Conservation (phyloP, 805 yeast species). For the Ogataea ganodermae region DNA sequence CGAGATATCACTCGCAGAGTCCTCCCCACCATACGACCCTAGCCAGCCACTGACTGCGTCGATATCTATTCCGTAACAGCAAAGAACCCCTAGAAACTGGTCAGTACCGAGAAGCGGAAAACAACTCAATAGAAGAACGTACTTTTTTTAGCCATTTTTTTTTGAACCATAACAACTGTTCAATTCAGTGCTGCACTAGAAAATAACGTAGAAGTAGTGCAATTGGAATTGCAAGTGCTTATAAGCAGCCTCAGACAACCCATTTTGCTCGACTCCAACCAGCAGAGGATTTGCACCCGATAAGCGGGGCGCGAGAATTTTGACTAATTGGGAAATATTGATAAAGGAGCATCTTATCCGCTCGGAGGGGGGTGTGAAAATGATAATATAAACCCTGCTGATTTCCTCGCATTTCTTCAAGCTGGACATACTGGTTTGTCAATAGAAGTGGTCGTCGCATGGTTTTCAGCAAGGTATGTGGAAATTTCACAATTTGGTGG, state of each 20-base stretch:
- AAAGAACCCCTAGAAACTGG: constrained; percentile 31
- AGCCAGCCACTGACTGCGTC: constrained; percentile 43
- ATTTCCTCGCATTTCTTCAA: neutral
- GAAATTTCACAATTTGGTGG: neutral
- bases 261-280: too few species aligned
- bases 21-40: constrained; percentile 41
- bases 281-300: neutral
- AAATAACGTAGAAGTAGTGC: too few species aligned
- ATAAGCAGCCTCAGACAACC: too few species aligned
- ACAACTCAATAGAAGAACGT: neutral
- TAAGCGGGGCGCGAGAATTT: neutral
- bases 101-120: neutral
- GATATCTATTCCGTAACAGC: constrained; percentile 40
- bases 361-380: neutral
- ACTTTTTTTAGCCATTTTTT: constrained; percentile 9
- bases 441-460: neutral
- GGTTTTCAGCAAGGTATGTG: neutral
- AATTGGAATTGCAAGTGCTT: too few species aligned
- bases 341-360: neutral
- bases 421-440: too few species aligned
- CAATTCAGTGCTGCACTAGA: too few species aligned
- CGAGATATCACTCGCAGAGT: constrained; percentile 38
- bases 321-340: constrained; percentile 1
- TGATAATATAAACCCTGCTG: neutral
- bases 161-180: too few species aligned